These are phyloP conservation scores for Xylariales sp. DNA, from an alignment of 2,329 filamentous ascomycete genomes.

Conservation along the genomic window DNA sequence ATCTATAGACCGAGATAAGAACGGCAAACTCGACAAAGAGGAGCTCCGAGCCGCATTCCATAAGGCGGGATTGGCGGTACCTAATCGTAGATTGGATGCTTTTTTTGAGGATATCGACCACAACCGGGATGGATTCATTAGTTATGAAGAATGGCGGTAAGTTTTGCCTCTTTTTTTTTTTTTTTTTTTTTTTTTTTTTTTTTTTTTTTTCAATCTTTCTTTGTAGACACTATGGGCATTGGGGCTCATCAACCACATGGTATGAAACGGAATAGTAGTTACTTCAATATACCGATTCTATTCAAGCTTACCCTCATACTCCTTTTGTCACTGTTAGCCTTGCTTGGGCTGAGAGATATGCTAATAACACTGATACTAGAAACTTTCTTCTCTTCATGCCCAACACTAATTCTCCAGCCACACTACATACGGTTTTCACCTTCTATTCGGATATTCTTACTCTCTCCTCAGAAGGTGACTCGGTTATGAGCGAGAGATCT, in stretches of 20 bases:
- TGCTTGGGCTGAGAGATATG: slow-evolving; percentile 3
- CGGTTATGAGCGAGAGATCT: slow-evolving; percentile 88
- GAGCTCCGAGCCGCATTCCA: slow-evolving; percentile 85
- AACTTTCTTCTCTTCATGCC: slow-evolving; percentile 95
- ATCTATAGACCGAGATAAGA: slow-evolving; percentile 85
- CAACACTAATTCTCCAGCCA: slow-evolving; percentile 69
- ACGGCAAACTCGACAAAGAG: slow-evolving; percentile 87
- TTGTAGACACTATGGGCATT: not conserved
- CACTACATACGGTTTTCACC: slow-evolving; percentile 84
- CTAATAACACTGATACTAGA: slow-evolving; percentile 57
- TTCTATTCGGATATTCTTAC: slow-evolving; percentile 92
- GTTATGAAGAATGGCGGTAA: slow-evolving; percentile 96
- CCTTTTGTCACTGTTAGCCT: not conserved
- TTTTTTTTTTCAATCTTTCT: not conserved
- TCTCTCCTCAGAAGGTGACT: slow-evolving; percentile 93
- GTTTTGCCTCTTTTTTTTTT: slow-evolving; percentile 50
- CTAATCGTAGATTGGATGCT: slow-evolving; percentile 78
- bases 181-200: not conserved
- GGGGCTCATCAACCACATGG: not conserved
- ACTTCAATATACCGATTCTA: slow-evolving; percentile 4
- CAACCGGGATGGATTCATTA: slow-evolving; percentile 89
- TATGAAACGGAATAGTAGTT: not conserved
- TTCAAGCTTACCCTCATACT: slow-evolving; percentile 2
- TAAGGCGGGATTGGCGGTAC: slow-evolving; percentile 80
- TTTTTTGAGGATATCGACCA: slow-evolving; percentile 93